Base-by-base conservation (phyloP, 495 filamentous ascomycete genomes). In the Aspergillus wentii region DNA sequence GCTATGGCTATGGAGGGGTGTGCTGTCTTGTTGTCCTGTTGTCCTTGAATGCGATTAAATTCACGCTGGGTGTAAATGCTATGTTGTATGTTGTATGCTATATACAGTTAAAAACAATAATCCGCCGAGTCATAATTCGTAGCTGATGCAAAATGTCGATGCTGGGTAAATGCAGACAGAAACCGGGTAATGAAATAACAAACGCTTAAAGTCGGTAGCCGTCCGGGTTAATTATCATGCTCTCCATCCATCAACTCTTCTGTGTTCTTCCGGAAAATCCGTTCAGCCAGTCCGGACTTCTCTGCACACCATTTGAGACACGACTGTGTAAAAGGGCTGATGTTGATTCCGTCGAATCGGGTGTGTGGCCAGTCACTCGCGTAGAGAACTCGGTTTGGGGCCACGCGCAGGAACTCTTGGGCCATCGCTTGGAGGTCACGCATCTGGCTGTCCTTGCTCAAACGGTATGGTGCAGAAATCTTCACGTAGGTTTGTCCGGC, bases 331-430 rank as follows among this genome's bases (percentile, higher is more conserved):
- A 68, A 75, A 3, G 61, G 64, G 17, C 41, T 53, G 17, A 71
- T 66, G 45, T 76, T 59, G 11, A 71, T 38, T 2, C 60, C 58
- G 4, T 64, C 57, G 36, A 64, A 72, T 16, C 71, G 63, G 9
- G 72, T 76, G 48, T 74, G 69, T 8, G 72, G 72, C 72, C 72
- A 76, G 50, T 76, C 72, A 2, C 65, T 72, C 1, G 68, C 72
- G 43, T 66, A 76, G 8, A 76, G 56, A n/a, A 68, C 52, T 17
- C 59, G 49, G 29, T 59, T 35, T 33, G 57, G 58, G 28, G 57
- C 62, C 17, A 58, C 50, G 15, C 47, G 46, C 9, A 72, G 41
- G 14, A 72, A 59, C 33, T 68, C 59, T 1, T 44, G 49, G 11
- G 54, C 57, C 51, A 70, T 56, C n/a, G 51, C 48, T 40, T 64